Evolutionary conservation across 1,284 basidiomycete genomes (phyloP), one percentile per base, ranked within the genome.

Genomic region (Tylopilus orsonianus): DNA sequence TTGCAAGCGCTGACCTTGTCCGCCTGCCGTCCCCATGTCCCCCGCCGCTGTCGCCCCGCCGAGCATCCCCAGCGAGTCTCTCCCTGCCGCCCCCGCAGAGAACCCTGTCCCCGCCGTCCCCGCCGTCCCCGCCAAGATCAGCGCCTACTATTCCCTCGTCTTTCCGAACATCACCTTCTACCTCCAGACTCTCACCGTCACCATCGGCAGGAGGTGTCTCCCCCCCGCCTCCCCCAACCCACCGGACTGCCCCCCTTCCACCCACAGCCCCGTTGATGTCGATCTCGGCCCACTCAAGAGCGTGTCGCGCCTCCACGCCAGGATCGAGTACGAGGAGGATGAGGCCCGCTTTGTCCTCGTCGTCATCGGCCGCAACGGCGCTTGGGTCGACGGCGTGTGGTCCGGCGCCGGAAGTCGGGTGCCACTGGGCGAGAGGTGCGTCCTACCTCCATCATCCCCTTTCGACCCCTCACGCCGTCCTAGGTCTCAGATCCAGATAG

Each of bases 401-500:
- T 89, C 87, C 50, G 88, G 88, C 16, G 88, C 89, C 64, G 92
- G 93, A 14, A 87, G 89, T 51, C 81, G 87, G 51, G 90, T 94
- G 20, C 80, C 88, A 26, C 74, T 97, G 29, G 77, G 83, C 40
- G 88, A 92, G 67, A 80, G 90, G 93, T 93, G 52, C 48, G 81
- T 73, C 26, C 48, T 46, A 22, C 51, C 55, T 20, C 24, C 13
- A 6, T 18, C 8, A 22, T 5, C 46, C 36, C 37, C 44, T 37
- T 50, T 39, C 23, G 16, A 16, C 23, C 32, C 34, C 48, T 56
- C 34, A 51, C 50, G 13, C 23, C 44, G 24, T 47, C 41, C 9
- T 64, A 97, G 96, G 64, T 96, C 97, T 46, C 93, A 95, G 71
- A 96, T 99, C 58, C 97, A 98, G 73, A 99, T 99, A 61, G 93